Evolutionary conservation across 2,329 filamentous ascomycete species (phyloP).

Genomic region (Phaeosphaeriaceae sp.): DNA sequence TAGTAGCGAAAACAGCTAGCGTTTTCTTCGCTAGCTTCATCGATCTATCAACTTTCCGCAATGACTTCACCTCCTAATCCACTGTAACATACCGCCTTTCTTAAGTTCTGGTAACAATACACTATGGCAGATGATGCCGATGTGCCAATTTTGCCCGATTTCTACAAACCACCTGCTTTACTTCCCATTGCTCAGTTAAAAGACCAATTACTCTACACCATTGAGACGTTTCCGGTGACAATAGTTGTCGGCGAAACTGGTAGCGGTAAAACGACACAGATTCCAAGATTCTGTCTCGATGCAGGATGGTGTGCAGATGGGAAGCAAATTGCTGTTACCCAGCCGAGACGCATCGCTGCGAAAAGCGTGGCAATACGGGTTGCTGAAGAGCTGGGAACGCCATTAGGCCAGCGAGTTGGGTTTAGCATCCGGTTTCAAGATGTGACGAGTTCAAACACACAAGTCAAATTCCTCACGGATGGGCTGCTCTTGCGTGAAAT

Average conservation of each 20-base stretch:
- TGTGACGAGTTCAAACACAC: conserved; percentile 81
- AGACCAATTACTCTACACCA: conserved; percentile 79
- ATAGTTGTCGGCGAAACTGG: conserved; percentile 94
- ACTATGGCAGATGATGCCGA: conserved; percentile 48
- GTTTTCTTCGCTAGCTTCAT: too few relatives aligned
- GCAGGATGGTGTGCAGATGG: conserved; percentile 88
- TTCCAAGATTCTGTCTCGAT: conserved; percentile 87
- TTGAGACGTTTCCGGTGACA: conserved; percentile 83
- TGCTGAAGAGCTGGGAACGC: conserved; percentile 85
- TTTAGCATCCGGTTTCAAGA: conserved; percentile 95
- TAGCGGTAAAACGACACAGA: conserved; percentile 83
- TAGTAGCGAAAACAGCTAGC: too few relatives aligned
- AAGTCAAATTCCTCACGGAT: conserved; percentile 95
- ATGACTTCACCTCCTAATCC: too few relatives aligned
- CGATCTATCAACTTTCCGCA: too few relatives aligned
- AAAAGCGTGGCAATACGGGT: conserved; percentile 54
- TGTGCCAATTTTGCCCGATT: conserved; percentile 70
- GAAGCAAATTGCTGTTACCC: conserved; percentile 85
- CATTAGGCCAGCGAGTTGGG: conserved; percentile 83
- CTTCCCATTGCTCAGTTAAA: conserved; percentile 87
- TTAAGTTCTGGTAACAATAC: too few relatives aligned
- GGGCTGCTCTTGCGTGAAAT: conserved; percentile 90
- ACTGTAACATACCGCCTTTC: too few relatives aligned
- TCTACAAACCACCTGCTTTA: conserved; percentile 83
- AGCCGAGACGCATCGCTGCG: conserved; percentile 49